Evolutionary conservation across 768 basidiomycete genomes (phyloP).

Genomic region (Tulasnella sp.): DNA sequence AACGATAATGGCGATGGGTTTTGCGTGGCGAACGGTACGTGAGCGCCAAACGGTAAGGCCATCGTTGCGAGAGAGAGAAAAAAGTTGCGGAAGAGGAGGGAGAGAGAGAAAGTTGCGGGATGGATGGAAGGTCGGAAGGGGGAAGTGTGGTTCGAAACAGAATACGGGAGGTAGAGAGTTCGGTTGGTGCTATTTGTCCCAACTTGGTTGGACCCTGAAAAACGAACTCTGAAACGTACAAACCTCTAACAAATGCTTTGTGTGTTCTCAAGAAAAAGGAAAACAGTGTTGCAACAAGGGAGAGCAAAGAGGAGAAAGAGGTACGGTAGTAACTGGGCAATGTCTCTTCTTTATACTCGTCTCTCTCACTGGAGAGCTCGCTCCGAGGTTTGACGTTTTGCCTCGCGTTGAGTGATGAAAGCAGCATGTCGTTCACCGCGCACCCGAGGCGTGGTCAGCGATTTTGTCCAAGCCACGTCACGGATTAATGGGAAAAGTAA

Average conservation of each 20-base stretch:
- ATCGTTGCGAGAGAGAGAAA: not conserved
- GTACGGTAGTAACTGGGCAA: not conserved
- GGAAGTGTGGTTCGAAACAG: conserved; percentile 8
- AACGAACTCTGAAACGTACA: not conserved
- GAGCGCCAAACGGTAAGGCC: conserved; percentile 33
- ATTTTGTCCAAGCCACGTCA: not conserved
- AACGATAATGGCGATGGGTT: conserved; percentile 28
- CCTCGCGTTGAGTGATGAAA: conserved; percentile 1
- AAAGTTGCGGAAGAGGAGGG: not conserved
- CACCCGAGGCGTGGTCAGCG: not conserved
- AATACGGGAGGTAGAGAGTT: not conserved
- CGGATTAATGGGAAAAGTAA: not conserved
- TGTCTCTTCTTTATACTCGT: not conserved
- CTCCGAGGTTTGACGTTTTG: conserved; percentile 19
- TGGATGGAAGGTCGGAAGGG: not conserved
- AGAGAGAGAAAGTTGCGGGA: not conserved
- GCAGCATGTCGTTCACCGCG: not conserved
- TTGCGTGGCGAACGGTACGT: conserved; percentile 23
- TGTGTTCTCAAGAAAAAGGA: not conserved
- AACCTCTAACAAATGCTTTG: not conserved
- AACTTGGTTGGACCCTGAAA: conserved; percentile 10
- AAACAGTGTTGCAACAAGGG: not conserved
- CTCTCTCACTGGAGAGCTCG: not conserved
- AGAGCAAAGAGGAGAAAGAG: not conserved
- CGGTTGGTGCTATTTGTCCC: conserved; percentile 13